Percentiles rank a stretch among this genome's conserved stretches.
These are phyloP conservation scores for Barnettozyma hawaiiensis DNA, from an alignment of 1,139 yeast species.

Conservation along the genomic window DNA sequence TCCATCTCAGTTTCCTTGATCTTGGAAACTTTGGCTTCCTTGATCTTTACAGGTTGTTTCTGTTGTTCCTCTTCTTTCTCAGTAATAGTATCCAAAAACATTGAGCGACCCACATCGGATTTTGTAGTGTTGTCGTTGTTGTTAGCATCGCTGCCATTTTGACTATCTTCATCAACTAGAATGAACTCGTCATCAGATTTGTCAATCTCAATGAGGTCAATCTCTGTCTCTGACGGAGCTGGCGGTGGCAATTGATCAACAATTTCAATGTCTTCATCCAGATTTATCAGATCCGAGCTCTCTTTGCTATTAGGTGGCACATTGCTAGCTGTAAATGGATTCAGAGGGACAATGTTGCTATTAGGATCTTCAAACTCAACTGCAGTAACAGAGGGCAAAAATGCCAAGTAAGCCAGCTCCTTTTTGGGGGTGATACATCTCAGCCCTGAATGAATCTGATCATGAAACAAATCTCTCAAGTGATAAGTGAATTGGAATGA, in stretches of 20 bases:
- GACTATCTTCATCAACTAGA: background rate
- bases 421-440: constrained; percentile 76
- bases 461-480: constrained; percentile 59
- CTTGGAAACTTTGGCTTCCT: constrained; percentile 29
- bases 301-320: background rate
- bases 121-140: background rate
- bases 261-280: constrained; percentile 11
- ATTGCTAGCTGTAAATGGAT: constrained; percentile 5
- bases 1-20: constrained; percentile 63
- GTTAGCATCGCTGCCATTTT: too few species aligned
- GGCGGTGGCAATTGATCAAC: constrained; percentile 3
- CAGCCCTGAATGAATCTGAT: constrained; percentile 57
- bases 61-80: constrained; percentile 9
- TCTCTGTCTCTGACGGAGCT: background rate
- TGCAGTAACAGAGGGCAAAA: constrained; percentile 66
- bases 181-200: constrained; percentile 8
- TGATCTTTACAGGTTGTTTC: constrained; percentile 4
- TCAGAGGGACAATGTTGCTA: background rate
- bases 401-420: constrained; percentile 83
- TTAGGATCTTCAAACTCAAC: constrained; percentile 45
- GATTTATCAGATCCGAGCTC: constrained; percentile 7
- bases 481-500: constrained; percentile 77
- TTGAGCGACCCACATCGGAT: background rate
- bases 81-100: background rate
- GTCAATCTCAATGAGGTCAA: constrained; percentile 11